Base-by-base conservation (phyloP, 257 asterid genomes). In the Solanum ossicruentum region DNA sequence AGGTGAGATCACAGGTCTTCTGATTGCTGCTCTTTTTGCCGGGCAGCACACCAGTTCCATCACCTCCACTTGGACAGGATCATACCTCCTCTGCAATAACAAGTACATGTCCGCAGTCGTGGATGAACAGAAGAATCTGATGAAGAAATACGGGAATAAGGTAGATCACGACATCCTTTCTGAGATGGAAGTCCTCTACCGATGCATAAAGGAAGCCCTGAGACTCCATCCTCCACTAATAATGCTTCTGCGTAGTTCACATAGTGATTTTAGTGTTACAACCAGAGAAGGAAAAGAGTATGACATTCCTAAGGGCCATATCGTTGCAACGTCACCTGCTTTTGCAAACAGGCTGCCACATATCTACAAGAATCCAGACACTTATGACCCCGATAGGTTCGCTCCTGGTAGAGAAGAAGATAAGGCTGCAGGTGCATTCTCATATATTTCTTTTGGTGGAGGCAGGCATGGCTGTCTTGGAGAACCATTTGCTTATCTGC, bases 31-130 rank as follows among this genome's bases (percentile, higher is more conserved):
- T 36, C 97, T 96, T 57, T 96, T 96, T 28, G 98, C 99, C 17
- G 99, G 99, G 43, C 99, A 96, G 91, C 99, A 96, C 90, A 96
- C 99, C 16, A 96, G 99, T 54, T 96, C 98, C 84, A 96, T 96
- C 72, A 96, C 99, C 51, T 96, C 99, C 80, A 93, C 97, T 0
- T 96, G 98, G 99, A 87, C 99, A 0, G 99, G 98, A 28, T 95
- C 98, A 0, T 94, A 96, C 93, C 99, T 96, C 84, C 94, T 96
- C 16, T 81, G 90, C 88, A 91, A 96, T 93, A 90, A 91, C 8
- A 91, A 93, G 52, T 89, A 90, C 93, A 94, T 96, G 99, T 89
- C 98, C 0, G 86, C 93, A 5, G 98, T 92, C 43, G 13, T 89
- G 84, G 92, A 93, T 23, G 99, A 96, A 88, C 99, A 96, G 91